Evolutionary conservation across 129 eudicot genomes (phyloP).

Genomic region (Centella asiatica): DNA sequence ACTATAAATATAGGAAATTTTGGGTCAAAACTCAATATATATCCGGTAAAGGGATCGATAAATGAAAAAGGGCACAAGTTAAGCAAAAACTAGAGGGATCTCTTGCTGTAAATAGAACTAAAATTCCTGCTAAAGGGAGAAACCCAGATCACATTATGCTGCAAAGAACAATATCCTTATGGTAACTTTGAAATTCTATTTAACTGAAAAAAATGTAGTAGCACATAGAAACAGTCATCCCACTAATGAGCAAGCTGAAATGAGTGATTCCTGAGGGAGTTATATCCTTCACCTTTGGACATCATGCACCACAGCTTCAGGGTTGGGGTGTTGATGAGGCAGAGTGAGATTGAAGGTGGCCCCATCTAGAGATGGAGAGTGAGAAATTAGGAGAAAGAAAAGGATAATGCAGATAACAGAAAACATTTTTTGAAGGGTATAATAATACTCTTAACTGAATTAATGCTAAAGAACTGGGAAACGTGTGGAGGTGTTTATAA

Average conservation of each 20-base stretch:
- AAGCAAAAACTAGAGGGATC: too few relatives aligned
- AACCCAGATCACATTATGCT: slow-evolving; percentile 9
- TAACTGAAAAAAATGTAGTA: background rate
- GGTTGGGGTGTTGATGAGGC: slow-evolving; percentile 43
- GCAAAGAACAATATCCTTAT: background rate
- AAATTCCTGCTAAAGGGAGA: background rate
- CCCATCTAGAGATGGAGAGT: slow-evolving; percentile 10
- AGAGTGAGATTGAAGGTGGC: slow-evolving; percentile 25
- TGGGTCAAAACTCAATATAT: too few relatives aligned
- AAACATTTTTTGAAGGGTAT: slow-evolving; percentile 16
- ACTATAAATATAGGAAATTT: too few relatives aligned
- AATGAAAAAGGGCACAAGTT: too few relatives aligned
- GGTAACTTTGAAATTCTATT: background rate
- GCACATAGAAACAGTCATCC: background rate
- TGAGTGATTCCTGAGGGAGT: background rate
- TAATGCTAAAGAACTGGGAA: background rate
- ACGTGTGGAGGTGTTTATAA: background rate
- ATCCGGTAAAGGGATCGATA: too few relatives aligned
- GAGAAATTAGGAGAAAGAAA: slow-evolving; percentile 8
- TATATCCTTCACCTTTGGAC: slow-evolving; percentile 25
- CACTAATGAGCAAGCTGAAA: background rate
- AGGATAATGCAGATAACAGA: slow-evolving; percentile 24
- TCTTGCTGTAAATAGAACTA: background rate
- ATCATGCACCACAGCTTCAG: slow-evolving; percentile 38
- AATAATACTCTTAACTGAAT: too few relatives aligned